phyloP scores from a whole-genome alignment of 2,329 filamentous ascomycete genomes.

The Cercospora beticola region DNA sequence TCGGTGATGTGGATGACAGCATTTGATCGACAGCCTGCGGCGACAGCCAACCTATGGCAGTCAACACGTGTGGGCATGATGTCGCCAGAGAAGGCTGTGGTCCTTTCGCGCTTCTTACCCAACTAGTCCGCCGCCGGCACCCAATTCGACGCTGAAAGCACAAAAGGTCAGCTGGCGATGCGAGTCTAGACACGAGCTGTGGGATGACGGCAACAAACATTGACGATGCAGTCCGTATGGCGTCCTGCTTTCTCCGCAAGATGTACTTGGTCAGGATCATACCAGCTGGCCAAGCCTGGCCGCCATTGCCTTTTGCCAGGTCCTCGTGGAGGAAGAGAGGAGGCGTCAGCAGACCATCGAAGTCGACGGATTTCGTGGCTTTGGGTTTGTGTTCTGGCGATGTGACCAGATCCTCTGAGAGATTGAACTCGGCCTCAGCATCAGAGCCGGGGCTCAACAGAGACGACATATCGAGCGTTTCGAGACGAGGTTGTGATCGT shows the following conservation, averaged over 20 bases:
- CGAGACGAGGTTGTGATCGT: neutral
- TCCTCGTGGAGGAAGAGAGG: conserved; percentile 81
- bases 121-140: conserved; percentile 86
- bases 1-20: conserved; percentile 77
- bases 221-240: conserved; percentile 64
- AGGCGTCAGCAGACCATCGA: conserved; percentile 69
- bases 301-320: conserved; percentile 82
- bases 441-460: neutral
- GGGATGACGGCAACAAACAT: conserved; percentile 60
- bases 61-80: conserved; percentile 13
- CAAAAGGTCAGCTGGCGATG: conserved; percentile 19
- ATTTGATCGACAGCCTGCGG: conserved; percentile 55
- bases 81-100: neutral
- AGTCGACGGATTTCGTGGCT: conserved; percentile 56
- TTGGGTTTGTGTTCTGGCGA: conserved; percentile 54
- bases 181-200: neutral
- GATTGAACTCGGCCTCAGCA: conserved; percentile 33
- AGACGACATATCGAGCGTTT: neutral
- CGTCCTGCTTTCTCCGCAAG: conserved; percentile 67
- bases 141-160: conserved; percentile 74
- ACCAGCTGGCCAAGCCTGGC: conserved; percentile 91
- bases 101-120: conserved; percentile 44
- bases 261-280: conserved; percentile 86
- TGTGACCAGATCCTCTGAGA: conserved; percentile 59
- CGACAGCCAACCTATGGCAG: conserved; percentile 54